Base-by-base conservation (phyloP, 495 filamentous ascomycete genomes). In the Penicillium subrubescens region DNA sequence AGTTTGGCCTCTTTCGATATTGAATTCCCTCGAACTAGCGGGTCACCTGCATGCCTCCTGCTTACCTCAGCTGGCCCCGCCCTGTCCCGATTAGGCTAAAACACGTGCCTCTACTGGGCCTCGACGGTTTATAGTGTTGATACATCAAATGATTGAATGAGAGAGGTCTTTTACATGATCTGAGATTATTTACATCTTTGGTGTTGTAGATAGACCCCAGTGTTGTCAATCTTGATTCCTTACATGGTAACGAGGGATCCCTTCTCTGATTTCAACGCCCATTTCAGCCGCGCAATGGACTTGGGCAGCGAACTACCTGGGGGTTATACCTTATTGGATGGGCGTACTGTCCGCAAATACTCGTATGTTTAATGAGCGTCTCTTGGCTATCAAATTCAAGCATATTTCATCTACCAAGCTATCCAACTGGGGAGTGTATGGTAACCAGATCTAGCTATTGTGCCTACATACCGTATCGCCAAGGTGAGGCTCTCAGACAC, bases 71-170 rank as follows among this genome's bases (percentile, higher is more conserved):
- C 53, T 62, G 34, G 59, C 11, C 27, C 7, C 63, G 59, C 66
- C 66, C 66, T 66, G 59, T 48, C 66, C 52, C 14, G 44, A 59
- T 60, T 0, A 12, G 59, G 62, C 46, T 59, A 61, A 59, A 62
- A 33, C 57, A 58, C 37, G 50, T 61, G 19, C 52, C 56, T 60
- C 44, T 35, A 48, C 6, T 59, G 37, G 14, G 43, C 59, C 19
- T 48, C 2, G 19, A 52, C 31, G 12, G 27, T 21, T 54, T 53
- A 23, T 25, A 44, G 15, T n/a, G 48, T 52, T 52, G 48, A 31
- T 52, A 48, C 39, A 27, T 37, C 33, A 37, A 35, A 10, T 37
- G 17, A 11, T 10, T 10, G 14, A 8, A 29, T 23, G 1, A 23
- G 21, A 10, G 44, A 52, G 25, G 7, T 31, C 25, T 2, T 52